These are phyloP conservation scores for Blepharisma undulans DNA, from an alignment of 169 alveolate species.

Conservation along the genomic window DNA sequence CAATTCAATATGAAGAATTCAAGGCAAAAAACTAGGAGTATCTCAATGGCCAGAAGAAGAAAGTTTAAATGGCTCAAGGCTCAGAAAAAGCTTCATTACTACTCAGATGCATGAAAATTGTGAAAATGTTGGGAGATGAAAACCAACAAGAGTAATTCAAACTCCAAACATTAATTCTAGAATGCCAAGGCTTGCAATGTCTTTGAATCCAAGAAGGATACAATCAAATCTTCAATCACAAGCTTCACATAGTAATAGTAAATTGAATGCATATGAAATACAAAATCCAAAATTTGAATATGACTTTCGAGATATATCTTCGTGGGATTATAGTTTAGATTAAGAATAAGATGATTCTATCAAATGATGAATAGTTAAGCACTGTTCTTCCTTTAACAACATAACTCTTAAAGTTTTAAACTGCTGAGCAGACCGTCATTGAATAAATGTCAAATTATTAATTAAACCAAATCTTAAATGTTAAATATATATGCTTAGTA, in stretches of 20 bases:
- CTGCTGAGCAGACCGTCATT: too few relatives aligned
- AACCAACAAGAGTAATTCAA: background rate
- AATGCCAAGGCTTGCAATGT: background rate
- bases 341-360: too few relatives aligned
- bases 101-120: background rate
- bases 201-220: background rate
- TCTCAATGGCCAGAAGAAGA: background rate
- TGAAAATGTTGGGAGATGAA: background rate
- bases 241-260: background rate
- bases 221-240: background rate
- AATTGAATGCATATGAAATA: too few relatives aligned
- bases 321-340: background rate
- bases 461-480: too few relatives aligned
- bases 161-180: background rate
- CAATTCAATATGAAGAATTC: background rate
- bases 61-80: background rate
- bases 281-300: background rate
- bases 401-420: too few relatives aligned
- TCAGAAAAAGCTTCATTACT: background rate
- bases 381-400: too few relatives aligned
- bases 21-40: background rate
- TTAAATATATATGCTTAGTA: too few relatives aligned
- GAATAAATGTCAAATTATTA: too few relatives aligned
- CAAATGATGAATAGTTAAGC: too few relatives aligned
- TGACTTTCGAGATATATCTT: background rate